Evolutionary conservation across 164 flowering plant species (phyloP).

Genomic region (Macadamia integrifolia): DNA sequence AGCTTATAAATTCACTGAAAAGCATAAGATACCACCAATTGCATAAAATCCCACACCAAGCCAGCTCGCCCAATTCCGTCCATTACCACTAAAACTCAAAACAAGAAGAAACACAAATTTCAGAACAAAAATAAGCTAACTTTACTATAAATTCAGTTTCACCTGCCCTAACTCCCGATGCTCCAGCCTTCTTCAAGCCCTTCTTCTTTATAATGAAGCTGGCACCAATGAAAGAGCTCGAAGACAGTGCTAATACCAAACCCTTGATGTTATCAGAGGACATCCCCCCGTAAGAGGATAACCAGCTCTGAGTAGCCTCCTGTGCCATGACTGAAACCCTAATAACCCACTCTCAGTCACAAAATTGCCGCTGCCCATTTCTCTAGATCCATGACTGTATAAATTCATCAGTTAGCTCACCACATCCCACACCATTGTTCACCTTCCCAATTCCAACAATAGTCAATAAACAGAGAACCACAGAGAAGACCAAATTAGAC

Average conservation of each 20-base stretch:
- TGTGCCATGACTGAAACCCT: conserved; percentile 19
- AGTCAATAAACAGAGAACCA: no score
- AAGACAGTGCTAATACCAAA: conserved; percentile 57
- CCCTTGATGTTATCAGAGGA: conserved; percentile 76
- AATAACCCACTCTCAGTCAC: conserved; percentile 6
- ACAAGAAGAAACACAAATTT: neutral
- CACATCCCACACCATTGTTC: neutral
- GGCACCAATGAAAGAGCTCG: conserved; percentile 70
- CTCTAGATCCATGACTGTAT: conserved; percentile 11
- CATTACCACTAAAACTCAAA: neutral
- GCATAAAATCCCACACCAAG: neutral
- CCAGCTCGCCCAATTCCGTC: neutral
- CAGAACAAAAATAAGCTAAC: neutral
- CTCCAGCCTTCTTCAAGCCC: conserved; percentile 74
- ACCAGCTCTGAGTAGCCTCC: conserved; percentile 31
- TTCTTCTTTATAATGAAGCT: conserved; percentile 84
- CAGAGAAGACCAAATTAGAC: no score
- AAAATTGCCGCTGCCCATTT: conserved; percentile 7
- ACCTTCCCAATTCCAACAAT: neutral
- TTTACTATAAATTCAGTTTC: neutral
- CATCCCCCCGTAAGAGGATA: conserved; percentile 52
- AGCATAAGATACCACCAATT: neutral
- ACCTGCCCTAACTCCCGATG: conserved; percentile 74
- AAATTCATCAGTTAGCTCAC: neutral
- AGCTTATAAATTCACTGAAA: neutral